Evolutionary conservation across 2,329 filamentous ascomycete genomes (phyloP), one percentile per base, ranked within the genome.

Genomic region (Colletotrichum euphorbiae): DNA sequence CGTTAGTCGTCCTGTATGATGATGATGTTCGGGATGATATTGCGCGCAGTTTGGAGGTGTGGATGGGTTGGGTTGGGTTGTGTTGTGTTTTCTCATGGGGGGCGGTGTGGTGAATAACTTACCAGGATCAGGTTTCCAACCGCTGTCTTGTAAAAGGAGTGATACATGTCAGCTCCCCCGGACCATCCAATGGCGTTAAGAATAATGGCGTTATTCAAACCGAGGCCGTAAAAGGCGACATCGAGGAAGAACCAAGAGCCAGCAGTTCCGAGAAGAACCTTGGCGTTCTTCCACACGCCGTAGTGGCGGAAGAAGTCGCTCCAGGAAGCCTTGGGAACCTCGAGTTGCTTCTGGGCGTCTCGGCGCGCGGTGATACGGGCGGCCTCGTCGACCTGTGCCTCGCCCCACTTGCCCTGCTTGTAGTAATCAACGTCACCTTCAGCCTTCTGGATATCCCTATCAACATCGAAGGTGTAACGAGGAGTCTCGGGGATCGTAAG

Each of bases 401-500:
- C 87, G 17, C 67, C 67, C 7, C 72, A 77, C 77, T 87, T 85
- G 69, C 91, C 91, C 36, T 81, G 82, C 61, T 93, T 87, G 79
- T 95, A 96, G n/a, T 90, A 89, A 75, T 89, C 87, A 72, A 91
- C 87, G 71, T 96, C 93, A 52, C 87, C 88, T 60, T 89, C 85
- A 46, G 88, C 93, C 81, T 93, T 90, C 73, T 92, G 87, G 43
- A 93, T 85, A 74, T 96, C 92, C 48, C 88, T 89, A 57, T 89
- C 86, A 21, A 96, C 87, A 75, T 96, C 93, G 73, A 96, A 95
- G 31, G 93, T 96, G 81, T 96, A 97, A 31, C 93, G 91, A 59
- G 93, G 93, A 38, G 93, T 95, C 81, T 97, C 93, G 24, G 93
- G 93, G 72, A 97, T 95, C 59, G 93, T 96, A 4, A 96, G 82